phyloP scores from a whole-genome alignment of 2,329 filamentous ascomycete species.

The Chaetomiaceae sp. region DNA sequence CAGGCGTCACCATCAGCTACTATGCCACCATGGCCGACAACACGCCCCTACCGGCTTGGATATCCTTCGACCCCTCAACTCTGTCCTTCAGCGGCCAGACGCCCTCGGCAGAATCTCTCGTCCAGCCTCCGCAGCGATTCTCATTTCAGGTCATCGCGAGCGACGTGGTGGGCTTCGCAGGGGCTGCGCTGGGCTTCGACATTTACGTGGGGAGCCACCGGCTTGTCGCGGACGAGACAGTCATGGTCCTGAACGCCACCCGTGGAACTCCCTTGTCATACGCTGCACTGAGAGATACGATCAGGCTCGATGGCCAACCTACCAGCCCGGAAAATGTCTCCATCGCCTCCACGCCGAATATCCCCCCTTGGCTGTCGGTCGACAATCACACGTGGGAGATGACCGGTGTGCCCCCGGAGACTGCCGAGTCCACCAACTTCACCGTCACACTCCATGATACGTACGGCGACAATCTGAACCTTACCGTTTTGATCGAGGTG shows the following conservation, averaged over 20 bases:
- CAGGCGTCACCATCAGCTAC: conserved; percentile 55
- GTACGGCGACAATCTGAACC: conserved; percentile 55
- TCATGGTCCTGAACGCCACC: conserved; percentile 55
- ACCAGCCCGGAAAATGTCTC: conserved; percentile 47
- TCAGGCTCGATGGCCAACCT: conserved; percentile 55
- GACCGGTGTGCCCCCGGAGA: conserved; percentile 58
- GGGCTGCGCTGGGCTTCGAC: conserved; percentile 60
- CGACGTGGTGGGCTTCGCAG: conserved; percentile 73
- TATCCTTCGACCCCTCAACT: conserved; percentile 62
- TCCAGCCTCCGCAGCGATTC: conserved; percentile 67
- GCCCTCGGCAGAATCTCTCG: conserved; percentile 58
- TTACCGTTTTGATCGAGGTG: conserved; percentile 42
- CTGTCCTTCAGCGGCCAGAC: conserved; percentile 69
- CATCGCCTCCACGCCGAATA: conserved; percentile 44
- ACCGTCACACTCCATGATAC: conserved; percentile 56
- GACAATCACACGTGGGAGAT: conserved; percentile 58
- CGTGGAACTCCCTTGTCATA: conserved; percentile 50
- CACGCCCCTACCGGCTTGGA: conserved; percentile 81
- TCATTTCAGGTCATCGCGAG: conserved; percentile 71
- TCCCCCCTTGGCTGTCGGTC: conserved; percentile 67
- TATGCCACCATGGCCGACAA: conserved; percentile 73
- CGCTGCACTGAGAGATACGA: conserved; percentile 43
- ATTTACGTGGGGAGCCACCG: conserved; percentile 68
- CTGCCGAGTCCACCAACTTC: conserved; percentile 57
- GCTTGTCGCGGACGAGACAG: conserved; percentile 57